Percentiles rank a stretch among this genome's conserved stretches.
Evolutionary conservation across 305 asterid genomes (phyloP).

Genomic region (Fraxinus floribunda): DNA sequence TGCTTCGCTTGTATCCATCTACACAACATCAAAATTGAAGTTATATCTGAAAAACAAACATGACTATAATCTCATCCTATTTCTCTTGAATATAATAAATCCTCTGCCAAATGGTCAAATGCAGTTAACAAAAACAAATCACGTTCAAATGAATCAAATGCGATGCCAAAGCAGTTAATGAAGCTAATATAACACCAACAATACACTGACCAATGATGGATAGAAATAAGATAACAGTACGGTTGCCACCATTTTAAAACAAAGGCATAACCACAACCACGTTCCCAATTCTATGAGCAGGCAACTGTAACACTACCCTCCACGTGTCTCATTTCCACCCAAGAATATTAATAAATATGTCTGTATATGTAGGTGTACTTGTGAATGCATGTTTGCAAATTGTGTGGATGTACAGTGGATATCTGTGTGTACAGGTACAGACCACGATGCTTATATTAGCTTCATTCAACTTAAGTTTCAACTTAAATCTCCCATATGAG

Average conservation of each 20-base stretch:
- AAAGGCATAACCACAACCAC: not conserved
- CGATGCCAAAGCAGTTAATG: constrained; percentile 4
- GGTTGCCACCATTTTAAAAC: not conserved
- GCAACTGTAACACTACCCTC: not conserved
- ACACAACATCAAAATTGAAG: not conserved
- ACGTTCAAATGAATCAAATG: not conserved
- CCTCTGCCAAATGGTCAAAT: constrained; percentile 22
- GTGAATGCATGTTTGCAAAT: not conserved
- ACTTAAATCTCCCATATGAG: too few relatives aligned
- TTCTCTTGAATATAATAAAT: constrained; percentile 24
- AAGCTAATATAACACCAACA: constrained; percentile 1
- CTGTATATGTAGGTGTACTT: not conserved
- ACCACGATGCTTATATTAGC: not conserved
- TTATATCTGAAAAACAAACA: constrained; percentile 5
- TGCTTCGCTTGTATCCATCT: not conserved
- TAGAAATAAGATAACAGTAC: not conserved
- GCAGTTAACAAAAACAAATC: not conserved
- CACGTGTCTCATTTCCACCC: not conserved
- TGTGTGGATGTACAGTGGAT: not conserved
- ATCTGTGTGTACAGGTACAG: not conserved
- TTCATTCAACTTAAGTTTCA: too few relatives aligned
- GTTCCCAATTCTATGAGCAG: not conserved
- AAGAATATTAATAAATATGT: not conserved
- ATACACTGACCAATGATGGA: not conserved
- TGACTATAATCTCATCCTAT: constrained; percentile 21